Conservation (phyloP, 2,329 filamentous ascomycete genomes). For the Fusarium sp. region DNA sequence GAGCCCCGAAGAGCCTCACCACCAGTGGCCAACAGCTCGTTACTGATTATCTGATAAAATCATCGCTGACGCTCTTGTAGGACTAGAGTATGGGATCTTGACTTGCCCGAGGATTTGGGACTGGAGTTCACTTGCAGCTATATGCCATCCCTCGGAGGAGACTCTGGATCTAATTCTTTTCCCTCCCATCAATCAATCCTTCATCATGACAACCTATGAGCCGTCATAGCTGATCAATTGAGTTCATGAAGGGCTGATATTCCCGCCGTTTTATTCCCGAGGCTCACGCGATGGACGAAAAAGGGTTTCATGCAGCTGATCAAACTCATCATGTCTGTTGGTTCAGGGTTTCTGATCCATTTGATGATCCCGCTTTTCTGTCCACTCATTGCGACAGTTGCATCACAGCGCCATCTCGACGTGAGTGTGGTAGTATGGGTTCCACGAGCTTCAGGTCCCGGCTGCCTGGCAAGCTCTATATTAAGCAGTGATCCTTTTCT, state of each 20-base stretch:
- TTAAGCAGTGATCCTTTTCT: background rate
- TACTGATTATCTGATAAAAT: constrained; percentile 9
- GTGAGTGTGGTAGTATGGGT: background rate
- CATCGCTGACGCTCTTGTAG: background rate
- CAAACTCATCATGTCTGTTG: background rate
- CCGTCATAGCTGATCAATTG: constrained; percentile 1
- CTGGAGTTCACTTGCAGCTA: background rate
- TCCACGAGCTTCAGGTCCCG: background rate
- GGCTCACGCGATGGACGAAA: background rate
- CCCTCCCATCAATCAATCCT: background rate
- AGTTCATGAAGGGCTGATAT: background rate
- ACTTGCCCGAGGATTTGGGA: background rate
- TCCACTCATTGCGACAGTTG: background rate
- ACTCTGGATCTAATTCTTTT: background rate
- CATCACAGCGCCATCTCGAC: background rate
- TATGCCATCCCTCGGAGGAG: background rate
- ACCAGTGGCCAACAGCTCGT: background rate
- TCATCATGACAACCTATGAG: background rate
- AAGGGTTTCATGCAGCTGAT: background rate
- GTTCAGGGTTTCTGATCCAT: background rate
- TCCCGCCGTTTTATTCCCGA: background rate
- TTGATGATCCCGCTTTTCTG: constrained; percentile 12
- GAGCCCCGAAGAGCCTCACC: background rate
- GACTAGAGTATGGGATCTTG: background rate
- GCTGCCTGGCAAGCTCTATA: background rate